Conservation (phyloP, 2,329 filamentous ascomycete genomes). For the Chaetomiaceae sp. region DNA sequence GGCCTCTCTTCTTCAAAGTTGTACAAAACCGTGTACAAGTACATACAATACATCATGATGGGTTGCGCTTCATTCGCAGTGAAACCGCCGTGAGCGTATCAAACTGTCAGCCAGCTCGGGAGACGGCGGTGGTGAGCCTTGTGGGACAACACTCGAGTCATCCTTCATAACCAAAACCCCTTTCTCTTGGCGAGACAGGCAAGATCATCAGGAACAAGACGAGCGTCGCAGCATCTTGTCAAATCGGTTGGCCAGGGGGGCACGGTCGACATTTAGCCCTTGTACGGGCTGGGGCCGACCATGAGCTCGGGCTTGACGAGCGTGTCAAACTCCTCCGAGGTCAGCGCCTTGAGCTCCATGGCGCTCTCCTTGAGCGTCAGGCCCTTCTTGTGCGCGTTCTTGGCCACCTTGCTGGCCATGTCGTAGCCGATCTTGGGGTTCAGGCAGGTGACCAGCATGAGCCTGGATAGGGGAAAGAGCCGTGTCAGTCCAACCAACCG, state of each 20-base stretch:
- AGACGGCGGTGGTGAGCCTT: neutral
- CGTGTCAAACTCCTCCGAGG: constrained; percentile 82
- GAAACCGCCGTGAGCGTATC: neutral
- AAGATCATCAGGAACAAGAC: too few relatives aligned
- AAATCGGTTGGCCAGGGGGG: neutral
- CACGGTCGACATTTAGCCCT: constrained; percentile 34
- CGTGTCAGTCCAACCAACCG: constrained; percentile 9
- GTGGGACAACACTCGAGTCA: neutral
- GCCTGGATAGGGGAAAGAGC: constrained; percentile 44
- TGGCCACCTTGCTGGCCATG: constrained; percentile 94
- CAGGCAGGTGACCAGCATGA: constrained; percentile 97
- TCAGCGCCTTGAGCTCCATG: constrained; percentile 86
- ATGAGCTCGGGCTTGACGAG: constrained; percentile 92
- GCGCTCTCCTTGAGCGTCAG: constrained; percentile 89
- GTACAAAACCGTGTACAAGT: neutral
- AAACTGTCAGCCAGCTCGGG: neutral
- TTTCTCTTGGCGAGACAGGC: too few relatives aligned
- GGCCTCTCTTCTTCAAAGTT: neutral
- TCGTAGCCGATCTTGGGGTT: constrained; percentile 98
- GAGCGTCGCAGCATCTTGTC: too few relatives aligned
- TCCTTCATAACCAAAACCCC: too few relatives aligned
- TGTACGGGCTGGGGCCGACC: constrained; percentile 71
- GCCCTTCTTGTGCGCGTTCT: constrained; percentile 99
- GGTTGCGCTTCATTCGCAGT: neutral
- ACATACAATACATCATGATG: neutral